Conservation (phyloP, 2,329 filamentous ascomycete species). For the Talaromyces piceae region DNA sequence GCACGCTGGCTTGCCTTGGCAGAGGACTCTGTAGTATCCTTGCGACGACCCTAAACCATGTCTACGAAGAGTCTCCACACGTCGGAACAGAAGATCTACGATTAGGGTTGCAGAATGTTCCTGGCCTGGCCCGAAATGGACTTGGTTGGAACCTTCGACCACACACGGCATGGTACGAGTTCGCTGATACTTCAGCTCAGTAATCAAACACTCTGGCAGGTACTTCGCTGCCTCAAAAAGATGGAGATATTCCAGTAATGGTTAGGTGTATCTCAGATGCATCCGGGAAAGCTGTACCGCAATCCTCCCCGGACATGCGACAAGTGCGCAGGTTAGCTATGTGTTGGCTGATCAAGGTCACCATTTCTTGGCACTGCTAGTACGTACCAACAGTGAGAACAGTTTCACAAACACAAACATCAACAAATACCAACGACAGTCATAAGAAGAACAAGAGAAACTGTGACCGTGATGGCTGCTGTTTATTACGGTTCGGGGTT, state of each 20-base stretch:
- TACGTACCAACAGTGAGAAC: not conserved
- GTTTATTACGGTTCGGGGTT: not conserved
- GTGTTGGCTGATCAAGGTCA: not conserved
- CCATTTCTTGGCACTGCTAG: not conserved
- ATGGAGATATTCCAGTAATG: too few species aligned
- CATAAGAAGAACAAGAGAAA: not conserved
- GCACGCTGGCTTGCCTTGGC: not conserved
- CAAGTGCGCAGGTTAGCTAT: not conserved
- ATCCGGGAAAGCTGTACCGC: too few species aligned
- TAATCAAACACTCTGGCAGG: too few species aligned
- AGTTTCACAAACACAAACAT: not conserved
- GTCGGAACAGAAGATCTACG: not conserved
- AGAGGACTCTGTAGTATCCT: not conserved
- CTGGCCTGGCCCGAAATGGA: not conserved
- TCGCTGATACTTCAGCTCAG: too few species aligned
- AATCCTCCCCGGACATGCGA: not conserved
- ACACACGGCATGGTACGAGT: not conserved
- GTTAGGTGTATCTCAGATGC: too few species aligned
- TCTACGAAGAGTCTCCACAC: not conserved
- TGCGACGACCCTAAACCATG: too few species aligned
- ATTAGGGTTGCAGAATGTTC: not conserved
- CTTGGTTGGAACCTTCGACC: not conserved
- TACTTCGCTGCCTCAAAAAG: too few species aligned
- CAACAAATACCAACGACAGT: not conserved
- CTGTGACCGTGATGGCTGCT: not conserved